Evolutionary conservation across 139 green algal species (phyloP), one percentile per base, ranked within the genome.

Genomic region (Chara braunii): DNA sequence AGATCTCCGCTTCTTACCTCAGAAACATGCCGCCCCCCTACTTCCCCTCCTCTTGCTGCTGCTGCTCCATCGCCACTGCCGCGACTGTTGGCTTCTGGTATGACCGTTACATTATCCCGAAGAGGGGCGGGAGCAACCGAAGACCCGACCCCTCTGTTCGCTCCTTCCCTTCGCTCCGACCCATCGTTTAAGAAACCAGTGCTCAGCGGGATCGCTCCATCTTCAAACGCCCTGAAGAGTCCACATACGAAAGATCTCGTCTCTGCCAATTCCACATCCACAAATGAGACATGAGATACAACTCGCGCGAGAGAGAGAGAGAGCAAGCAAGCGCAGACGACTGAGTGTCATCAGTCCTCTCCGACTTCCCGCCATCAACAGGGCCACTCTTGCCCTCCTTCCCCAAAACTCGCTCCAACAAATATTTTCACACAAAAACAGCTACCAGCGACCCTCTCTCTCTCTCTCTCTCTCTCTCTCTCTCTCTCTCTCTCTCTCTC

Each of bases 161-260:
- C n/a, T 43, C 53, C 6, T 62, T 45, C 29, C 53, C 6, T 14
- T 59, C n/a, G 14, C n/a, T 59, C 18, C 6, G 33, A 9, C 53
- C 53, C 50, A 40, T 35, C 29, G n/a, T 7, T n/a, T 51, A 32
- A 37, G 53, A 29, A 7, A 7, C 6, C 7, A 62, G 23, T 43
- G 45, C 50, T 52, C 50, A 63, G 26, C 37, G 7, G 35, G 28
- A 72, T 56, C 7, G 35, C 26, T 9, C 65, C 65, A 0, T 71
- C 12, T 23, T 72, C 65, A 9, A 74, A 28, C 3, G 65, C 65
- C 9, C 30, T 31, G 29, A 74, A 74, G 14, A 74, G 58, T 7
- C 32, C 31, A 12, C 40, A 26, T 9, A 74, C 65, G 24, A 74
- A 74, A 37, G 23, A 23, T 37, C 54, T 42, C 1, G 65, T 74